A percentile compares a stretch with the other conserved stretches of the same genome.
Evolutionary conservation across 345 rosid genomes (phyloP).

Genomic region (Populus tremula): DNA sequence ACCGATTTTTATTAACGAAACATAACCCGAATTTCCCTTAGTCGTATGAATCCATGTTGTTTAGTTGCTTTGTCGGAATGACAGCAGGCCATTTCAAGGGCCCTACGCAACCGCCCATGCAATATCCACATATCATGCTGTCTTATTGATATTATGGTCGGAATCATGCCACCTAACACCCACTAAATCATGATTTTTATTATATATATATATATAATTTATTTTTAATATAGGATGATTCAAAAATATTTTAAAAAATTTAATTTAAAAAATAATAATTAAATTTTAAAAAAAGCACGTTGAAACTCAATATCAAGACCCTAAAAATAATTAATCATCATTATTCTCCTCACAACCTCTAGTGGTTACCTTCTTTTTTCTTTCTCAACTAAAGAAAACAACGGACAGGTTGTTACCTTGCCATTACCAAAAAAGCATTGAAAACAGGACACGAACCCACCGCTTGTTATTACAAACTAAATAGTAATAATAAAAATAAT

Average conservation of each 20-base stretch:
- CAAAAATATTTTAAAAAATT: no score
- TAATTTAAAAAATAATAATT: no score
- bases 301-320: no score
- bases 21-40: no score
- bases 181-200: no score
- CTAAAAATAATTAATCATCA: not conserved
- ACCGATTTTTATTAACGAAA: no score
- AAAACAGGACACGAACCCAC: not conserved
- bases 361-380: not conserved
- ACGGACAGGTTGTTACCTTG: not conserved
- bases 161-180: constrained; percentile 8
- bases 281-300: no score
- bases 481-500: not conserved
- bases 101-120: not conserved
- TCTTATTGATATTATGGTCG: not conserved
- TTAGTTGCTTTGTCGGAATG: not conserved
- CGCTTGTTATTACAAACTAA: not conserved
- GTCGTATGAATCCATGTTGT: no score
- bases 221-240: no score
- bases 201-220: no score
- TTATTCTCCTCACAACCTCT: not conserved
- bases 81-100: not conserved
- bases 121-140: not conserved
- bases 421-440: not conserved
- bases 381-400: not conserved